Evolutionary conservation across 257 asterid genomes (phyloP), one percentile per base, ranked within the genome.

Genomic region (Thymus mandschuricus): DNA sequence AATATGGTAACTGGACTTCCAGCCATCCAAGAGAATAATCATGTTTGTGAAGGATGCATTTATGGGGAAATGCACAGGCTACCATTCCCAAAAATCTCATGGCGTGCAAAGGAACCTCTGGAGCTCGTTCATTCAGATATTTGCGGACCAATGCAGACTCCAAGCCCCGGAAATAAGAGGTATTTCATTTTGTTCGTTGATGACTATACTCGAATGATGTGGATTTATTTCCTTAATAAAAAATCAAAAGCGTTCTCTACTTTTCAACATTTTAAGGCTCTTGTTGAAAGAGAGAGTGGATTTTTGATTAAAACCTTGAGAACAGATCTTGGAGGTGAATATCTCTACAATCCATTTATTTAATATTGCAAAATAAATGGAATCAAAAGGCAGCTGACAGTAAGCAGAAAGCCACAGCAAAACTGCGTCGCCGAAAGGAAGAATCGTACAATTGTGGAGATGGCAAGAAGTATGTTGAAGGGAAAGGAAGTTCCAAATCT

Each of bases 381-480:
- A 2, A 60, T 60, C 45, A 52, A 58, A 31, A 60, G 65, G 5
- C 40, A 68, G 27, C 48, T 66, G 11, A 69, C 29, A 1, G 15
- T 69, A 0, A 27, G 62, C 9, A n/a, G 54, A 2, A 69, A 35
- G 3, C 60, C 65, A 8, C 65, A 44, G 3, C 72, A 54, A 11
- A 70, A 76, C 2, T 48, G 48, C 0, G 49, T 54, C 2, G 72
- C 30, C 12, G 56, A 76, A 40, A 70, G 76, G 5, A 69, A 76
- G 34, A 76, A 76, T 8, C n/a, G 38, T 21, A 76, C 35, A 0
- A 34, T 54, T 28, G 64, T 63, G 1, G 72, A 70, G 56, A 76
- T 70, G 67, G 56, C 72, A 6, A 51, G 35, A 3, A 76, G 64
- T 40, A 76, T 70, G 69, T 10, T 70, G 0, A 55, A 69, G 55